A percentile compares a stretch with the other conserved stretches of the same genome.
phyloP scores from a whole-genome alignment of 2,329 filamentous ascomycete genomes.

The Lachnellula suecica region DNA sequence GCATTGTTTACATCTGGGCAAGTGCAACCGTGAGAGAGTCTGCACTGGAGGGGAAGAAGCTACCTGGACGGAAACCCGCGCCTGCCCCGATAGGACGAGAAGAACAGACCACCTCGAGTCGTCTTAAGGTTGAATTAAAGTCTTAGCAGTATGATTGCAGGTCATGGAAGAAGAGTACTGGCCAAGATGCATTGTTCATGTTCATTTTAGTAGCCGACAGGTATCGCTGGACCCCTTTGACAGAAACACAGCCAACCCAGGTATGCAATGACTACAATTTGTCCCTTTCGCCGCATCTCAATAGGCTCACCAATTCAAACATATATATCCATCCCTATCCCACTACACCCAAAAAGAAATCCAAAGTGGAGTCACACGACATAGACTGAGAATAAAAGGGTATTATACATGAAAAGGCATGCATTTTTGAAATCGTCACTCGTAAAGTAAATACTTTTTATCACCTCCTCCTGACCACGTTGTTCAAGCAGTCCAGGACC shows the following conservation, averaged over 20 bases:
- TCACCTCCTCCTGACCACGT: constrained; percentile 26
- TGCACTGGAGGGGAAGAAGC: no score
- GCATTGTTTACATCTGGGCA: no score
- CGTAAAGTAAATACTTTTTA: constrained; percentile 19
- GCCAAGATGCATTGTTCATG: no score
- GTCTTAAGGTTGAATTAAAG: no score
- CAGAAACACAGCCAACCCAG: not conserved
- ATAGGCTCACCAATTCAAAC: not conserved
- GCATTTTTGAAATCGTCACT: constrained; percentile 25
- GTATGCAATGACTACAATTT: not conserved
- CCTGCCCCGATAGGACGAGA: no score
- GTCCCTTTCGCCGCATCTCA: not conserved
- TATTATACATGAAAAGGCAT: constrained; percentile 25
- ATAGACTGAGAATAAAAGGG: constrained; percentile 19
- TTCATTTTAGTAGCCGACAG: no score
- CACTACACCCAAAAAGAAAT: constrained; percentile 15
- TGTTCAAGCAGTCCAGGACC: constrained; percentile 30
- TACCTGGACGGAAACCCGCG: no score
- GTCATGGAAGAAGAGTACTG: no score
- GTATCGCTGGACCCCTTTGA: no score
- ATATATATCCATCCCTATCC: not conserved
- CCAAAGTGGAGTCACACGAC: constrained; percentile 12
- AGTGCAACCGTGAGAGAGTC: no score
- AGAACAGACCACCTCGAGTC: no score
- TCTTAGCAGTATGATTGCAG: no score